A percentile compares a stretch with the other conserved stretches of the same genome.
These are phyloP conservation scores for Monosporascus ibericus DNA, from an alignment of 2,329 filamentous ascomycete genomes.

Conservation along the genomic window DNA sequence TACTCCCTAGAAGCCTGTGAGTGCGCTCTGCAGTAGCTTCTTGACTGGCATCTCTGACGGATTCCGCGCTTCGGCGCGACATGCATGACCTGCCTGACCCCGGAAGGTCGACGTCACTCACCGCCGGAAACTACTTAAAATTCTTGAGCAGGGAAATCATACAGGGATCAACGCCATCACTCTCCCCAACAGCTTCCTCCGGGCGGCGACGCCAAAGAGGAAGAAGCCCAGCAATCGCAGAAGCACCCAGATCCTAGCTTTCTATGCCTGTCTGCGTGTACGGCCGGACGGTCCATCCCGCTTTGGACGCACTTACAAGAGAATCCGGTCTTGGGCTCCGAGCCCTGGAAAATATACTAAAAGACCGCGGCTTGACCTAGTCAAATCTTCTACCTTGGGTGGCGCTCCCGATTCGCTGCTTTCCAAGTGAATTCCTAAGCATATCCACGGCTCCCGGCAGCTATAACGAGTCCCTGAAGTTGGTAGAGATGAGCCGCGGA, in stretches of 20 bases:
- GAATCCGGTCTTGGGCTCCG: conserved; percentile 35
- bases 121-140: conserved; percentile 18
- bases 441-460: conserved; percentile 38
- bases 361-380: conserved; percentile 47
- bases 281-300: conserved; percentile 44
- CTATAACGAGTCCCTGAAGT: conserved; percentile 38
- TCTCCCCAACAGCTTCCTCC: conserved; percentile 12
- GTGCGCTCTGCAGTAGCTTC: conserved; percentile 34
- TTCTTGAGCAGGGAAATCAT: conserved; percentile 31
- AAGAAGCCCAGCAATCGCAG: conserved; percentile 4
- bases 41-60: conserved; percentile 46
- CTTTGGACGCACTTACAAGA: conserved; percentile 32
- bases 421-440: conserved; percentile 45
- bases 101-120: conserved; percentile 48
- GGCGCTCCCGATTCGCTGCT: conserved; percentile 40
- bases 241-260: conserved; percentile 39
- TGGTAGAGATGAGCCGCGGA: conserved; percentile 38
- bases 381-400: conserved; percentile 36
- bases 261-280: conserved; percentile 38
- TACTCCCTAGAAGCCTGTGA: conserved; percentile 13
- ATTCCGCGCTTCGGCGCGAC: conserved; percentile 31
- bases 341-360: conserved; percentile 49
- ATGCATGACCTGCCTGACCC: conserved; percentile 18
- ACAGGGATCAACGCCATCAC: conserved; percentile 8
- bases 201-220: conserved; percentile 2